Evolutionary conservation across 768 basidiomycete species (phyloP).

Genomic region (Cantharellus cinnabarinus): DNA sequence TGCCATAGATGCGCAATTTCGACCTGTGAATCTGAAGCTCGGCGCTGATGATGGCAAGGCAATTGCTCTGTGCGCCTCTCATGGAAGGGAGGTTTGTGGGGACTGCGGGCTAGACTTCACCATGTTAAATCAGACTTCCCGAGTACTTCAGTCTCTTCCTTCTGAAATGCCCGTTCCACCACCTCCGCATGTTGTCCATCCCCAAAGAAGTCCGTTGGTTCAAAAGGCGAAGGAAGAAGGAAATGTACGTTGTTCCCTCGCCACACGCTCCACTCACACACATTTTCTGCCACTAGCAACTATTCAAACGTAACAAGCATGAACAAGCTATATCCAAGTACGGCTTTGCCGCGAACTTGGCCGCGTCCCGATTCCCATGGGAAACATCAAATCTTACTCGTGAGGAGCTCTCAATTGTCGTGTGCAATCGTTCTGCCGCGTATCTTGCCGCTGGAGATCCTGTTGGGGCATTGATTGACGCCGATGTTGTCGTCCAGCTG

Average conservation of each 20-base stretch:
- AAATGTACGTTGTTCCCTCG: slow-evolving; percentile 39
- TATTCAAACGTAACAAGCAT: slow-evolving; percentile 60
- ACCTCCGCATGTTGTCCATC: slow-evolving; percentile 54
- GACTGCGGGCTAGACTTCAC: slow-evolving; percentile 56
- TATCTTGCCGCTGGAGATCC: slow-evolving; percentile 58
- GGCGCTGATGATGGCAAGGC: slow-evolving; percentile 19
- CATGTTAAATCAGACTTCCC: slow-evolving; percentile 54
- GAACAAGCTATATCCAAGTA: slow-evolving; percentile 59
- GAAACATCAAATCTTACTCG: slow-evolving; percentile 63
- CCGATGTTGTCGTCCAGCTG: slow-evolving; percentile 71
- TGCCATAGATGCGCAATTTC: slow-evolving; percentile 53
- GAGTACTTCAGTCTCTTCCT: slow-evolving; percentile 47
- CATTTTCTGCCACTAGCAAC: slow-evolving; percentile 24
- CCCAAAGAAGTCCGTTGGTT: slow-evolving; percentile 54
- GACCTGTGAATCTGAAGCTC: slow-evolving; percentile 34
- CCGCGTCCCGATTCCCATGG: slow-evolving; percentile 71
- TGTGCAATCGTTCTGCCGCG: slow-evolving; percentile 86
- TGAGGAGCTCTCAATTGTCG: slow-evolving; percentile 75
- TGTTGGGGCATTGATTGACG: slow-evolving; percentile 64
- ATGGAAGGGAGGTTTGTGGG: slow-evolving; percentile 54
- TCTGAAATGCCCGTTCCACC: slow-evolving; percentile 50
- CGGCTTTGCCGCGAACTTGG: slow-evolving; percentile 53
- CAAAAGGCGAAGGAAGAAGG: slow-evolving; percentile 80
- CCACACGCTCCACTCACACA: not conserved
- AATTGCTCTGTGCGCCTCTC: slow-evolving; percentile 39